phyloP scores from a whole-genome alignment of 2,329 filamentous ascomycete genomes.

The Xylariomycetidae sp. region DNA sequence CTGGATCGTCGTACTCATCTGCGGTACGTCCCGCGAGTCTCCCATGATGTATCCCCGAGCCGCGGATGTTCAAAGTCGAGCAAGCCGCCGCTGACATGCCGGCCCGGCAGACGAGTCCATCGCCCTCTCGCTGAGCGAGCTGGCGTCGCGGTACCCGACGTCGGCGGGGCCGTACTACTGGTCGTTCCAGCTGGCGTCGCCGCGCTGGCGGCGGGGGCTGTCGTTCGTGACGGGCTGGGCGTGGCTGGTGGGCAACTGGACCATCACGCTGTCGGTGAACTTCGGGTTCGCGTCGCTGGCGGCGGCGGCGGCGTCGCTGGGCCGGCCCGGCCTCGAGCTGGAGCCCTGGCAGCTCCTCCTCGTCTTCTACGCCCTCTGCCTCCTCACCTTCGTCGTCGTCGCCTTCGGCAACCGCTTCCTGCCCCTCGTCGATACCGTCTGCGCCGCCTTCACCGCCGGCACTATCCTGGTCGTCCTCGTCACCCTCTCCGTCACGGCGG shows the following conservation, averaged over 20 bases:
- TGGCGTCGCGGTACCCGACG: constrained; percentile 46
- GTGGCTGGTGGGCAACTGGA: constrained; percentile 47
- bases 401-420: constrained; percentile 51
- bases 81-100: no score
- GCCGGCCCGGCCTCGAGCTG: constrained; percentile 42
- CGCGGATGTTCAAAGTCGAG: no score
- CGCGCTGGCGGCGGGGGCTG: constrained; percentile 25
- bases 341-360: constrained; percentile 52
- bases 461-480: constrained; percentile 53
- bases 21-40: no score
- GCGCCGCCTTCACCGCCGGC: constrained; percentile 48
- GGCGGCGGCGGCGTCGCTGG: constrained; percentile 45
- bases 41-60: no score
- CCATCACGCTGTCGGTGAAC: constrained; percentile 46
- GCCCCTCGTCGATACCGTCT: constrained; percentile 53
- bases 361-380: constrained; percentile 55
- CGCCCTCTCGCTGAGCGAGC: constrained; percentile 43
- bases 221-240: constrained; percentile 49
- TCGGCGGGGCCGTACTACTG: constrained; percentile 48
- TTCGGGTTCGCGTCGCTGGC: constrained; percentile 51
- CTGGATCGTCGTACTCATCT: constrained; percentile 47
- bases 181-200: constrained; percentile 42
- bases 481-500: constrained; percentile 47
- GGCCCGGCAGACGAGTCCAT: constrained; percentile 49
- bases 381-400: constrained; percentile 49